These are phyloP conservation scores for Fistulinella prunicolor DNA, from an alignment of 768 basidiomycete species.

Conservation along the genomic window DNA sequence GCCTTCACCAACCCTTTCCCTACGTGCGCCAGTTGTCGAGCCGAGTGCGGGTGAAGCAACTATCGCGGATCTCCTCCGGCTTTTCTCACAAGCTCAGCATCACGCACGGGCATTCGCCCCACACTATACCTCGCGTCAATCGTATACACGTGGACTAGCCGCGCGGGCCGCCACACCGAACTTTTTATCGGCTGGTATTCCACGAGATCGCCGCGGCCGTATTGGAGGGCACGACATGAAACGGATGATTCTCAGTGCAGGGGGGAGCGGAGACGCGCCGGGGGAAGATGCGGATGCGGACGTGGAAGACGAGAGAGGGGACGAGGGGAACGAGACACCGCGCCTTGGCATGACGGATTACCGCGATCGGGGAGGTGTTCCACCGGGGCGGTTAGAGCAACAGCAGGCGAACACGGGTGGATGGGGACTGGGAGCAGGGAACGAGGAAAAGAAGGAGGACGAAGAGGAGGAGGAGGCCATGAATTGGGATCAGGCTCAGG, in stretches of 20 bases:
- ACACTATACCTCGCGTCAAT: slow-evolving; percentile 31
- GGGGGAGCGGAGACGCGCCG: slow-evolving; percentile 7
- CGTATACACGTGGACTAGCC: slow-evolving; percentile 26
- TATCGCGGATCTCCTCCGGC: slow-evolving; percentile 60
- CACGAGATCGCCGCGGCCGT: slow-evolving; percentile 76
- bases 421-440: slow-evolving; percentile 68
- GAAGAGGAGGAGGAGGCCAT: slow-evolving; percentile 63
- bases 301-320: slow-evolving; percentile 34
- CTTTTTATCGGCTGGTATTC: slow-evolving; percentile 69
- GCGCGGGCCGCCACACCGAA: slow-evolving; percentile 44
- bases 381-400: slow-evolving; percentile 35
- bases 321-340: slow-evolving; percentile 59
- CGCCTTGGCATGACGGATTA: slow-evolving; percentile 45
- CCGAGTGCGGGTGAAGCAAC: slow-evolving; percentile 66
- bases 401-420: slow-evolving; percentile 56
- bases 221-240: slow-evolving; percentile 46
- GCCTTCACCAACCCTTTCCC: slow-evolving; percentile 57
- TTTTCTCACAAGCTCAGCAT: slow-evolving; percentile 53
- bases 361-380: slow-evolving; percentile 6
- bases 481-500: slow-evolving; percentile 74
- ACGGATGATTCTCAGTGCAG: slow-evolving; percentile 29
- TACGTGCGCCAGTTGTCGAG: slow-evolving; percentile 47
- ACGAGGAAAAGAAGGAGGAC: slow-evolving; percentile 58
- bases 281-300: slow-evolving; percentile 32
- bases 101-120: slow-evolving; percentile 25